Evolutionary conservation across 768 basidiomycete genomes (phyloP), one percentile per base, ranked within the genome.

Genomic region (Boletus sensibilis): DNA sequence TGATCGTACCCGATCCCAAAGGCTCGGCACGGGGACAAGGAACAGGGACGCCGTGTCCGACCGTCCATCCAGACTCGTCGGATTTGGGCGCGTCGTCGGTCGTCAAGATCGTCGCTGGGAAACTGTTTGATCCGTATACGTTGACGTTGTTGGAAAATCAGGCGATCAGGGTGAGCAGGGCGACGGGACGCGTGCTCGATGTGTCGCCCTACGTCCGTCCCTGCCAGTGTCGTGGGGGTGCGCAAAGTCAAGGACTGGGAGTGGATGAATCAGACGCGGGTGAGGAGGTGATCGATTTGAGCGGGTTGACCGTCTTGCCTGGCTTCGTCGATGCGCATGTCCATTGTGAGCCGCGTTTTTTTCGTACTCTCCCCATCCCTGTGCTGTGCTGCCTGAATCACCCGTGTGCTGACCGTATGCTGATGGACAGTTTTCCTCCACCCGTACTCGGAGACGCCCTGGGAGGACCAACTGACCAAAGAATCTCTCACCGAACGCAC

Each of bases 271-370:
- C 21, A 8, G 41, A 23, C 11, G 45, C 10, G 11, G 10, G 34
- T 40, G 62, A 66, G 33, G 67, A 75, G 45, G 68, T 74, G 48
- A 70, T 82, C 43, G 81, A 84, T 66, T 68, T 83, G 35, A 66
- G 78, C 33, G 65, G 72, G 23, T 60, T 75, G 62, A 82, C 80
- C 4, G 70, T 86, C 4, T 68, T 84, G 5, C 84, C 84, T 12
- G 83, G 84, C 1, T 79, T 84, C 52, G 80, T 84, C 14, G 83
- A 85, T 57, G 70, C 73, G 0, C 83, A 84, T 63, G 83, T 85
- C 27, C 83, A 82, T 62, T 64, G 82, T 81, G 60, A 65, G 45
- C 8, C 20, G 13, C 7, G 27, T 29, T 29, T 29, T 27, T 8
- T 29, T 29, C 27, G 27, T 29, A 5, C 1, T 29, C 27, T 7